Evolutionary conservation across 2,329 filamentous ascomycete species (phyloP).

Genomic region (Arachnomyces sp.): DNA sequence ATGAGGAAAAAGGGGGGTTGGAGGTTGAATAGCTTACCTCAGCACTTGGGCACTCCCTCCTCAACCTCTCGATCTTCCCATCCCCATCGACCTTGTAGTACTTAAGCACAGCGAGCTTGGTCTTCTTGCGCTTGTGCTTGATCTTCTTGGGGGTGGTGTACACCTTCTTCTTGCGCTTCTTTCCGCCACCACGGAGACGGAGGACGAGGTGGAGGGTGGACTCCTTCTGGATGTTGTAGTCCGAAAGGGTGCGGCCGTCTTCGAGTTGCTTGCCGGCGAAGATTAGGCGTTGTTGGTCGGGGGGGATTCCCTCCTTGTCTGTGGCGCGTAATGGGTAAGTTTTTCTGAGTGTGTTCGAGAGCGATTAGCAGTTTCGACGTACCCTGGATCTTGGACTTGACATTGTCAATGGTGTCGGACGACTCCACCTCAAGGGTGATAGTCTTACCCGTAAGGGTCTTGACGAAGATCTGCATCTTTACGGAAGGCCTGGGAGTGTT

Average conservation of each 20-base stretch:
- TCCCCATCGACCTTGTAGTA: slow-evolving; percentile 99
- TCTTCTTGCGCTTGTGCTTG: slow-evolving; percentile 99
- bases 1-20: no score
- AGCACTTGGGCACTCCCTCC: slow-evolving; percentile 91
- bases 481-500: slow-evolving; percentile 32
- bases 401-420: slow-evolving; percentile 99
- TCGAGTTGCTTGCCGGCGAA: slow-evolving; percentile 99
- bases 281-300: slow-evolving; percentile 98
- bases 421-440: slow-evolving; percentile 99
- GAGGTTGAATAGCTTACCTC: slow-evolving; percentile 55
- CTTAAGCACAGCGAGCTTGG: slow-evolving; percentile 99
- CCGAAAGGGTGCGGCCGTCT: slow-evolving; percentile 95
- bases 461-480: slow-evolving; percentile 50
- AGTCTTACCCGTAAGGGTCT: slow-evolving; percentile 92
- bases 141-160: slow-evolving; percentile 99
- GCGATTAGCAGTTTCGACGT: slow-evolving; percentile 21
- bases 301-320: slow-evolving; percentile 99
- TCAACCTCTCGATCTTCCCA: slow-evolving; percentile 98
- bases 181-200: slow-evolving; percentile 93
- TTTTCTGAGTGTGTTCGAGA: slow-evolving; percentile 3
- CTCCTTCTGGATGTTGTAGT: slow-evolving; percentile 99
- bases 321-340: slow-evolving; percentile 33
- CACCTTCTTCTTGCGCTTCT: slow-evolving; percentile 99
- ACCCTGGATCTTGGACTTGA: slow-evolving; percentile 93
- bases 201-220: slow-evolving; percentile 96